Base-by-base conservation (phyloP, 1,139 yeast species). In the Blastobotrys persicus region DNA sequence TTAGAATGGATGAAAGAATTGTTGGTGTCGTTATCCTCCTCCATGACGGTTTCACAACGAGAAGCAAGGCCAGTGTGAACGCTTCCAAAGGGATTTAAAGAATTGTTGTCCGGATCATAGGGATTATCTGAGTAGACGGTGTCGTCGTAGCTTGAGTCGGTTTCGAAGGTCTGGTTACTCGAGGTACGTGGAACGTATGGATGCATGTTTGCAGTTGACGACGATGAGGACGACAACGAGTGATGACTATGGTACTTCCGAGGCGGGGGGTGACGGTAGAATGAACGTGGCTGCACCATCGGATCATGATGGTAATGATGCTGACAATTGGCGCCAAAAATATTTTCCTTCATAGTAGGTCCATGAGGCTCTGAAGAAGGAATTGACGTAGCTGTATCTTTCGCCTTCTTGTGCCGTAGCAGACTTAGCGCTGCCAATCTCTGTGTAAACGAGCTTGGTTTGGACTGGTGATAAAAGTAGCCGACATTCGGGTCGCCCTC, bases 21-120 rank as follows among this genome's bases (percentile, higher is more conserved):
- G 9, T 23, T 23, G 28, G 5, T 23, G 28, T 23, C 28, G 12
- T 16, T 34, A 4, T 16, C 41, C 13, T 37, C 41, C 14, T 37
- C 41, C 41, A 37, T 37, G 13, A 37, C 41, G 13, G 41, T 37
- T 13, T 37, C 41, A 16, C 41, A 37, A 7, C 41, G 41, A 5
- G 41, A 18, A 3, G 41, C 17, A 14, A 37, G 41, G 28, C 41
- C 41, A 6, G 18, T 17, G 9, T 28, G 26, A 19, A 37, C 17
- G 28, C 41, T 37, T 7, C 41, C 41, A 37, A 37, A 37, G 11
- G 41, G 41, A 28, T 37, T 37, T 7, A 28, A 37, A 37, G 17
- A 19, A 28, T 37, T 17, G 28, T 28, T 37, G 18, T 37, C 41
- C 12, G 41, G 4, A 14, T 37, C 41, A 37, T 17, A 19, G 11